Evolutionary conservation across 2,329 filamentous ascomycete species (phyloP).

Genomic region (Bertia moriformis): DNA sequence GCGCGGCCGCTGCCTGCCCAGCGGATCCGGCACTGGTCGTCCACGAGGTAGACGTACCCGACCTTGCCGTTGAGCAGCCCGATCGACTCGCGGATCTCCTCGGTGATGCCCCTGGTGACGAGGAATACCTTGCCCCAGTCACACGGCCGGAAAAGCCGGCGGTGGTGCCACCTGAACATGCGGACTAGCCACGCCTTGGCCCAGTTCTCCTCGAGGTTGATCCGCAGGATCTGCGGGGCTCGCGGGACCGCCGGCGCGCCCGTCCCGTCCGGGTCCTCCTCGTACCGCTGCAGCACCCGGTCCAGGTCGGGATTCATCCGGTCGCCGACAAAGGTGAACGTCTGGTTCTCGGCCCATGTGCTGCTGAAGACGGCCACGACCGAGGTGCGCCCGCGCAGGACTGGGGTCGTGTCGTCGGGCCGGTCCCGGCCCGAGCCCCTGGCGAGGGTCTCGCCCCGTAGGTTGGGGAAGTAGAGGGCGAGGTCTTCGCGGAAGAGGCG

Average conservation of each 20-base stretch:
- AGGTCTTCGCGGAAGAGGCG: slow-evolving; percentile 70
- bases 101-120: slow-evolving; percentile 39
- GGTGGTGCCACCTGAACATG: slow-evolving; percentile 37
- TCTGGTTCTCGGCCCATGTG: slow-evolving; percentile 74
- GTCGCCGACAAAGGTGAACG: slow-evolving; percentile 52
- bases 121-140: slow-evolving; percentile 49
- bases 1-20: slow-evolving; percentile 78
- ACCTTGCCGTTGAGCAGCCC: slow-evolving; percentile 77
- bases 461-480: slow-evolving; percentile 86
- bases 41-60: slow-evolving; percentile 83
- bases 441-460: slow-evolving; percentile 64
- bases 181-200: slow-evolving; percentile 46
- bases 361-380: slow-evolving; percentile 72
- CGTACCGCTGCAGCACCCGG: slow-evolving; percentile 36
- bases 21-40: slow-evolving; percentile 73
- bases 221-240: slow-evolving; percentile 61
- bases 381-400: slow-evolving; percentile 61
- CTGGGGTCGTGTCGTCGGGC: slow-evolving; percentile 58
- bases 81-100: slow-evolving; percentile 46
- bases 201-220: slow-evolving; percentile 77
- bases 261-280: slow-evolving; percentile 17
- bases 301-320: slow-evolving; percentile 57
- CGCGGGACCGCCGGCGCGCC: no score
- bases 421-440: slow-evolving; percentile 22
- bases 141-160: slow-evolving; percentile 29